A percentile compares a stretch with the other conserved stretches of the same genome.
Evolutionary conservation across 345 rosid genomes (phyloP).

Genomic region (Brassica nigra): DNA sequence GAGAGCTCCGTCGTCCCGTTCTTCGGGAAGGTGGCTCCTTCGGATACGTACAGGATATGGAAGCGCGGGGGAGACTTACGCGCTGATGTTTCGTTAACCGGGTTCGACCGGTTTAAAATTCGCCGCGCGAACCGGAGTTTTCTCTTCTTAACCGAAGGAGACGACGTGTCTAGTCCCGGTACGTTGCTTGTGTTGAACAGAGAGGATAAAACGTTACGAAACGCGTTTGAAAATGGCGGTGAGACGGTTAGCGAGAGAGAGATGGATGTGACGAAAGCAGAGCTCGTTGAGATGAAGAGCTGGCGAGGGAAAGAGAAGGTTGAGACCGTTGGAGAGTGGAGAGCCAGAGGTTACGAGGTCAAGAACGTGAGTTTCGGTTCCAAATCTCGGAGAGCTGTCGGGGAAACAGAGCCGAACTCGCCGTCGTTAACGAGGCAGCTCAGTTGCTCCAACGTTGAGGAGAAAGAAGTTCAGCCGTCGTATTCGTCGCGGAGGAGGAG

Average conservation of each 20-base stretch:
- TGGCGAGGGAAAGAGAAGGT: constrained; percentile 86
- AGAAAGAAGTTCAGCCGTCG: constrained; percentile 41
- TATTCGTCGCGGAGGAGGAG: constrained; percentile 47
- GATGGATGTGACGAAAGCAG: constrained; percentile 92
- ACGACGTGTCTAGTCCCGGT: constrained; percentile 59
- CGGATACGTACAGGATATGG: constrained; percentile 97
- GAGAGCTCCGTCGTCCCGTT: constrained; percentile 94
- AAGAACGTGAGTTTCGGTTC: constrained; percentile 78
- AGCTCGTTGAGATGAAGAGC: constrained; percentile 68
- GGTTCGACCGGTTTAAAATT: constrained; percentile 87
- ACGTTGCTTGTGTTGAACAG: constrained; percentile 76
- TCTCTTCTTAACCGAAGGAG: constrained; percentile 85
- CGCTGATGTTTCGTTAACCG: constrained; percentile 80
- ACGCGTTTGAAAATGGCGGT: constrained; percentile 80
- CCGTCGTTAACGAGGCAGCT: constrained; percentile 61
- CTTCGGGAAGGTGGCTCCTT: constrained; percentile 80
- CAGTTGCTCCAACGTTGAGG: constrained; percentile 76
- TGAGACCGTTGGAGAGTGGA: constrained; percentile 79
- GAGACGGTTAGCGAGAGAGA: constrained; percentile 70
- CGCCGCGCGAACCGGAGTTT: constrained; percentile 89
- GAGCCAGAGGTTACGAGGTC: constrained; percentile 74
- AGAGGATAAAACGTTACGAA: constrained; percentile 62
- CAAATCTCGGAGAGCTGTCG: constrained; percentile 61
- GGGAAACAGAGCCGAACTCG: constrained; percentile 56
- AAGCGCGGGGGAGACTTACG: constrained; percentile 89